Evolutionary conservation across 257 asterid species (phyloP), one percentile per base, ranked within the genome.

Genomic region (Ajuga chamaepitys): DNA sequence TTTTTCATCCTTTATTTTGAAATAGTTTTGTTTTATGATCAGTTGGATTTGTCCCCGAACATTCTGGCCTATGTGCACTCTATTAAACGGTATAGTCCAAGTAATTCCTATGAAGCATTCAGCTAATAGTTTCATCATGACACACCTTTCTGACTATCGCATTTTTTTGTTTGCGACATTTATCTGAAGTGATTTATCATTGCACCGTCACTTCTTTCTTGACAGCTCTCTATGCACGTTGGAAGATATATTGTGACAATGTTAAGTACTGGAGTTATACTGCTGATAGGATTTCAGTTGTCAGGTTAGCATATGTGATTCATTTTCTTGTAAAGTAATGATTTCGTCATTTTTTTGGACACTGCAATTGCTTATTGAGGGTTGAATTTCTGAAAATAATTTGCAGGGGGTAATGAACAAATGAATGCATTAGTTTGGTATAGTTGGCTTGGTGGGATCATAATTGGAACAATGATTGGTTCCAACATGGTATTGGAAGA

Each of bases 361-460:
- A 64, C 54, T 50, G 68, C 24, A 17, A 40, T 24, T 46, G 20
- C 14, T 70, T 16, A 0, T 62, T 48, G 18, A 50, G 42, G 10
- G 51, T 65, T 45, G 62, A 58, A 54, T 42, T n/a, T 65, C 4
- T 67, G 41, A 45, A 32, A 25, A 3, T 54, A 24, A 21, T 37
- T 50, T 80, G 22, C 70, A 93, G 99, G 95, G 45, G 96, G 97
- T 54, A 97, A 93, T 83, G 86, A 80, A 16, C 96, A 86, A 75
- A 89, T 93, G 96, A 84, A 83, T 70, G 91, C 78, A n/a, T 73
- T 89, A 74, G 78, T 93, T 69, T 89, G 99, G 99, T 89, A 89
- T 58, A 93, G 99, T 68, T 93, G 99, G 99, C 87, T 93, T 20
- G 97, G 97, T 64, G 97, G 99, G 61, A 75, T 93, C 70, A 85